Evolutionary conservation across 176 grass and related monocot species (phyloP).

Genomic region (Bonia amplexicaulis): DNA sequence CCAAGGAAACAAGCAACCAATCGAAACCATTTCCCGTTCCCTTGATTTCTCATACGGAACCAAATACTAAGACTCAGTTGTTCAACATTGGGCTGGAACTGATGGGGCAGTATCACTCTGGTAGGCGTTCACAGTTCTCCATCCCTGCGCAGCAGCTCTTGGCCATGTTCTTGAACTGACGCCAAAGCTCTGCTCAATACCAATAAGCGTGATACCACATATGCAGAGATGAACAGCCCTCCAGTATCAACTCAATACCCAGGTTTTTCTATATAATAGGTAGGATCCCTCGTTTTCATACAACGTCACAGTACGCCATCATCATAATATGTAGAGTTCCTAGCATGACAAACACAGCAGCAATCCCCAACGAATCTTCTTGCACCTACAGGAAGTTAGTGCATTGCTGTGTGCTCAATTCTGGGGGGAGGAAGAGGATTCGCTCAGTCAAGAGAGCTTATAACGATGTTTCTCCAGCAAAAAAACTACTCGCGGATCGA

Average conservation of each 20-base stretch:
- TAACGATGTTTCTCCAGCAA: neutral
- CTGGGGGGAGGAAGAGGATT: neutral
- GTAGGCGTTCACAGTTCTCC: neutral
- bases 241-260: neutral
- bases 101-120: neutral
- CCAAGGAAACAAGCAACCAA: no score
- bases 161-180: neutral
- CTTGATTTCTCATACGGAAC: no score
- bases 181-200: neutral
- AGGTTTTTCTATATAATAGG: slow-evolving; percentile 18
- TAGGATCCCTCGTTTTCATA: slow-evolving; percentile 26
- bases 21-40: no score
- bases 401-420: neutral
- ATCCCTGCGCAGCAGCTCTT: neutral
- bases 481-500: slow-evolving; percentile 43
- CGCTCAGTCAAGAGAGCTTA: neutral
- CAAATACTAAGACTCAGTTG: no score
- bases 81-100: no score
- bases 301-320: slow-evolving; percentile 24
- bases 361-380: slow-evolving; percentile 8
- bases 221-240: neutral
- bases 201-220: neutral
- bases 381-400: slow-evolving; percentile 17
- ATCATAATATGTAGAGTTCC: slow-evolving; percentile 17
- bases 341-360: slow-evolving; percentile 5